Conservation (phyloP, 2,329 filamentous ascomycete species). For the Colletotrichum orchidophilum region DNA sequence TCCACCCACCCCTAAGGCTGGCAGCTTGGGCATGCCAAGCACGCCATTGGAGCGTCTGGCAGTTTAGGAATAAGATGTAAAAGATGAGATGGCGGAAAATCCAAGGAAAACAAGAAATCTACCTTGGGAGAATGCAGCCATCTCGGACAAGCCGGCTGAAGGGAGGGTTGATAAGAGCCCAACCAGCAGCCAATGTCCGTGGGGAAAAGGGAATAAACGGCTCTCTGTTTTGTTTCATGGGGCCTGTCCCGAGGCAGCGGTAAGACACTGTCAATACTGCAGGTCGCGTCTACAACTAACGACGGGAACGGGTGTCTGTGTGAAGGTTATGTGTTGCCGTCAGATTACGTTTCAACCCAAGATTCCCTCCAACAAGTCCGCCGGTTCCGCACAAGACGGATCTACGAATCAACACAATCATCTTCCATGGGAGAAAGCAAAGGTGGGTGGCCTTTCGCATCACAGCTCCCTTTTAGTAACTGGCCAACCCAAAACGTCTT, state of each 20-base stretch:
- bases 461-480: neutral
- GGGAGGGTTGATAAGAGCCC: neutral
- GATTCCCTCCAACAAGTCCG: neutral
- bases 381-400: neutral
- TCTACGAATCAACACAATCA: neutral
- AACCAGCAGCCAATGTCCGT: neutral
- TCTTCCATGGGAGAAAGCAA: neutral
- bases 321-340: neutral
- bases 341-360: conserved; percentile 24
- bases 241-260: neutral
- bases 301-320: conserved; percentile 26
- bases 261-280: conserved; percentile 22
- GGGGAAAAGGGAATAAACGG: neutral
- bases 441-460: conserved; percentile 3
- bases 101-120: neutral
- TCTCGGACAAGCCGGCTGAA: conserved; percentile 10
- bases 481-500: neutral
- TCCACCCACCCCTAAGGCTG: neutral
- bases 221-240: conserved; percentile 21
- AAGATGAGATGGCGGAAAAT: conserved; percentile 8
- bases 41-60: conserved; percentile 17
- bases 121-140: neutral
- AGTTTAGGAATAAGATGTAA: neutral
- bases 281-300: conserved; percentile 6
- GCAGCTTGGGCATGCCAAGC: neutral